Percentiles rank a stretch among this genome's conserved stretches.
These are phyloP conservation scores for Dendrobium officinale DNA, from an alignment of 106 monocot species.

Conservation along the genomic window DNA sequence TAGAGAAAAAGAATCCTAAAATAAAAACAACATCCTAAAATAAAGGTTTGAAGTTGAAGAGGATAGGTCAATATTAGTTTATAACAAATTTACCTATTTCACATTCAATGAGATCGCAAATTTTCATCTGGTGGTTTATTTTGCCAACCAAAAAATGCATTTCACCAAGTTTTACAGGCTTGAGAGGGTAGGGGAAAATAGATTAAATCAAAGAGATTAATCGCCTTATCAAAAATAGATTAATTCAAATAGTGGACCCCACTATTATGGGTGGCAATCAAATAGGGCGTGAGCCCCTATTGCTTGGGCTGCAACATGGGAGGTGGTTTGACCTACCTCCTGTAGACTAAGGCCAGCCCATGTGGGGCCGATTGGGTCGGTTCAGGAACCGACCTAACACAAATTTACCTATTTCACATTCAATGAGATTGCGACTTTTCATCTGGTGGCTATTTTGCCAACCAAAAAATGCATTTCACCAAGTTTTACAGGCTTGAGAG, in stretches of 20 bases:
- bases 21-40: neutral
- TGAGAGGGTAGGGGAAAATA: neutral
- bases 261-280: too few relatives aligned
- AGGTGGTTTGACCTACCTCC: too few relatives aligned
- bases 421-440: neutral
- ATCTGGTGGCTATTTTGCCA: neutral
- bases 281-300: too few relatives aligned
- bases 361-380: too few relatives aligned
- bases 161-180: neutral
- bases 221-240: too few relatives aligned
- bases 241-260: too few relatives aligned
- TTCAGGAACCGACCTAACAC: too few relatives aligned
- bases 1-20: neutral
- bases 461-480: neutral
- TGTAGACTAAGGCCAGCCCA: too few relatives aligned
- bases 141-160: neutral
- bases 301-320: too few relatives aligned
- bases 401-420: neutral
- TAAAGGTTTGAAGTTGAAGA: neutral
- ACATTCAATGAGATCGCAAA: neutral
- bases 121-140: neutral
- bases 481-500: neutral
- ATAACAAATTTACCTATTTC: neutral
- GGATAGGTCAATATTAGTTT: neutral
- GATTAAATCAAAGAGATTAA: too few relatives aligned